These are phyloP conservation scores for Hymenotorrendiella dingleyae DNA, from an alignment of 2,329 filamentous ascomycete genomes.

Conservation along the genomic window DNA sequence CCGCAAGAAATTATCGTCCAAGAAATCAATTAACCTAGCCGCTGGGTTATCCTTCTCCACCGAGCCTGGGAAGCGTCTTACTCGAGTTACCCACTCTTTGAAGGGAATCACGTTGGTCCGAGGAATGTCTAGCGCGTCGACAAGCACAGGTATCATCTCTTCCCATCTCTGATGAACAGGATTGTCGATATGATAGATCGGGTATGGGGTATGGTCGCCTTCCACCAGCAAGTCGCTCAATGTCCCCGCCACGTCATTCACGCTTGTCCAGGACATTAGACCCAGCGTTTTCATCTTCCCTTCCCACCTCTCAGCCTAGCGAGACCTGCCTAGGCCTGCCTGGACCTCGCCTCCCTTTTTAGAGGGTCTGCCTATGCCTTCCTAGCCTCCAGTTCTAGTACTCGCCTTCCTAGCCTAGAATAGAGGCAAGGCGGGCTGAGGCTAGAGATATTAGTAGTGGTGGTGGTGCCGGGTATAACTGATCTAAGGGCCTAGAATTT, in stretches of 20 bases:
- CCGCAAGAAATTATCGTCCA: conserved; percentile 32
- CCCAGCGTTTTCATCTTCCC: no score
- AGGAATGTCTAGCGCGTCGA: conserved; percentile 31
- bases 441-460: no score
- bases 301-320: no score
- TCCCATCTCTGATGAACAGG: conserved; percentile 37
- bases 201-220: conserved; percentile 20
- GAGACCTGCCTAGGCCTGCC: no score
- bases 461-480: no score
- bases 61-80: conserved; percentile 20
- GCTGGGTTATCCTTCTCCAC: conserved; percentile 30
- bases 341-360: no score
- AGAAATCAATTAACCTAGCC: conserved; percentile 29
- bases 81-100: conserved; percentile 35
- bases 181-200: conserved; percentile 42
- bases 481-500: no score
- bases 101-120: conserved; percentile 33
- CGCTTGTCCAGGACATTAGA: conserved; percentile 40
- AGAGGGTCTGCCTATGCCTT: no score
- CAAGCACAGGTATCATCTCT: conserved; percentile 32
- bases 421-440: no score
- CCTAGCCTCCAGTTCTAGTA: no score
- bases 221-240: conserved; percentile 31
- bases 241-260: conserved; percentile 35
- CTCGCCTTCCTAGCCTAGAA: no score